Evolutionary conservation across 2,329 filamentous ascomycete genomes (phyloP), one percentile per base, ranked within the genome.

Genomic region (Fusarium nanum): DNA sequence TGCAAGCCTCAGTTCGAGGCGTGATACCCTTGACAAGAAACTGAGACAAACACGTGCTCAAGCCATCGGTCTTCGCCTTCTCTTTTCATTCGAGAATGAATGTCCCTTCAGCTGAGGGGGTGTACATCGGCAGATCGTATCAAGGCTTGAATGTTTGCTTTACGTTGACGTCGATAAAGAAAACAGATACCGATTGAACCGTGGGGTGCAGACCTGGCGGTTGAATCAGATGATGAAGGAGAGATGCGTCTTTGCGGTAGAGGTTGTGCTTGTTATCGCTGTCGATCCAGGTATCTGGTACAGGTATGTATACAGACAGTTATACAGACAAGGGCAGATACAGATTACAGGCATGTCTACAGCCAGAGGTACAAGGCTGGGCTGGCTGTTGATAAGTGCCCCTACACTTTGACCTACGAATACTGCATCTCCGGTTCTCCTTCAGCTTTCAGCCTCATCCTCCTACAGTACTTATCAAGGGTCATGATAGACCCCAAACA

Each of bases 141-240:
- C 6, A 37, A 6, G 34, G 10, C 34, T 37, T 37, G 34, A 37
- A n/a, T 37, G 34, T 37, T n/a, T 37, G 34, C 18, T 37, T 37
- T 37, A 12, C 48, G 46, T 46, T 49, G 28, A 63, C 56, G 52
- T 58, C 18, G 34, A 37, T 37, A 37, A 37, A 60, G 28, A 63
- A 56, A 50, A 61, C 53, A 55, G 67, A 59, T 47, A 64, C 60
- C 47, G 52, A 60, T 47, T 13, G 53, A 40, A 27, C 56, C 71
- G 71, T 71, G 72, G 67, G 67, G 72, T 73, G 50, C 55, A 64
- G 50, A 32, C 42, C 46, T 52, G 44, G n/a, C 27, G 28, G 5
- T 37, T 23, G 22, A 40, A 52, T 52, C 48, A 52, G 48, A 40
- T 52, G 32, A 52, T 27, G 23, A 52, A 20, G 12, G 18, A 52